phyloP scores from a whole-genome alignment of 257 asterid species.

The Prunella vulgaris region DNA sequence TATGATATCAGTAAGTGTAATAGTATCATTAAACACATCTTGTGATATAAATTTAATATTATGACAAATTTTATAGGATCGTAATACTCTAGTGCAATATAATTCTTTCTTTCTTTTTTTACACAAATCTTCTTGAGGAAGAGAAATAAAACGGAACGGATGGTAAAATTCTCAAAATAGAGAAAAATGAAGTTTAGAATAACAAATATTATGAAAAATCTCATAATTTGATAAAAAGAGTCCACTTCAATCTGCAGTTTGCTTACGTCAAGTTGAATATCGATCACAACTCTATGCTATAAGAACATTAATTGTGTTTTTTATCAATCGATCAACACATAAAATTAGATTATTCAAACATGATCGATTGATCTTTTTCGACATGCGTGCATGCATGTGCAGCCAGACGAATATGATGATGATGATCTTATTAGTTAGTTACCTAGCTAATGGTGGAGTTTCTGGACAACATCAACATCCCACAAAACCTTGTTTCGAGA shows the following conservation, averaged over 20 bases:
- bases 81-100: too few species aligned
- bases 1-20: too few species aligned
- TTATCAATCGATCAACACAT: neutral
- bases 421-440: too few species aligned
- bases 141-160: too few species aligned
- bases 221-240: neutral
- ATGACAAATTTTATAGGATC: too few species aligned
- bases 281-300: neutral
- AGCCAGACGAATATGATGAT: neutral
- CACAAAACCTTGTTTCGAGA: constrained; percentile 51
- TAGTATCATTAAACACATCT: too few species aligned
- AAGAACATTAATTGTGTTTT: neutral
- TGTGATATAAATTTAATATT: too few species aligned
- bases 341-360: neutral
- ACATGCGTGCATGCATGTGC: neutral
- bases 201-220: too few species aligned
- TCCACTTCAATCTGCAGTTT: neutral
- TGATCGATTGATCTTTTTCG: neutral
- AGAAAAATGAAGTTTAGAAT: too few species aligned
- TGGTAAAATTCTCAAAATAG: too few species aligned
- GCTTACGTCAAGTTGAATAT: neutral
- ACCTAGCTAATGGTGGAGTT: neutral
- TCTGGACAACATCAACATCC: constrained; percentile 64
- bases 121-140: too few species aligned
- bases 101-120: too few species aligned